Percentiles rank a stretch among this genome's conserved stretches.
Evolutionary conservation across 1,284 basidiomycete genomes (phyloP).

Genomic region (Cryptococcus floricola): DNA sequence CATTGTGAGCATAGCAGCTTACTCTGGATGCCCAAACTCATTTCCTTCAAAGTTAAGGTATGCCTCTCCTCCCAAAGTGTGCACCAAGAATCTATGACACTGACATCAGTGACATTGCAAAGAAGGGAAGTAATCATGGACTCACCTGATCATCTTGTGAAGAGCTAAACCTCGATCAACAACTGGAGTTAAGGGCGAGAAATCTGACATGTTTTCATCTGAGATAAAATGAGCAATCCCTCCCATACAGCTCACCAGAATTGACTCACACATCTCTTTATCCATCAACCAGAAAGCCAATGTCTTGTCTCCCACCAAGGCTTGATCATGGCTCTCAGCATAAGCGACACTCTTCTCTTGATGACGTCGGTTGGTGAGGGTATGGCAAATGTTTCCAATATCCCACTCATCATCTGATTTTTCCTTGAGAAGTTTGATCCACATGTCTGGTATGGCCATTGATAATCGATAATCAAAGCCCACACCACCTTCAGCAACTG

Average conservation of each 20-base stretch:
- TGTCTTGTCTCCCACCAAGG: constrained; percentile 96
- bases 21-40: constrained; percentile 97
- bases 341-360: constrained; percentile 91
- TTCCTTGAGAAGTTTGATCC: constrained; percentile 98
- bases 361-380: constrained; percentile 82
- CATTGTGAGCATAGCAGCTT: constrained; percentile 16
- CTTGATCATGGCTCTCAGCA: constrained; percentile 96
- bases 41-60: constrained; percentile 99
- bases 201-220: constrained; percentile 94
- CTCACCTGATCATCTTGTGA: constrained; percentile 95
- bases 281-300: constrained; percentile 99
- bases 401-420: constrained; percentile 84
- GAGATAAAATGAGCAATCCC: neutral
- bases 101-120: constrained; percentile 13
- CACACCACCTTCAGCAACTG: constrained; percentile 76
- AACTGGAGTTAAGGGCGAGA: constrained; percentile 77
- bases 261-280: constrained; percentile 91
- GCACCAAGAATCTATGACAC: constrained; percentile 68
- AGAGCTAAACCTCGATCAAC: constrained; percentile 85
- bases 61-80: constrained; percentile 90
- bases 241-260: neutral
- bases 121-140: neutral
- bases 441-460: constrained; percentile 99
- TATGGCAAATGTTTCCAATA: constrained; percentile 80
- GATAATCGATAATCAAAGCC: constrained; percentile 97